Evolutionary conservation across 495 filamentous ascomycete species (phyloP), one percentile per base, ranked within the genome.

Genomic region (Hypoxylon lenormandii): DNA sequence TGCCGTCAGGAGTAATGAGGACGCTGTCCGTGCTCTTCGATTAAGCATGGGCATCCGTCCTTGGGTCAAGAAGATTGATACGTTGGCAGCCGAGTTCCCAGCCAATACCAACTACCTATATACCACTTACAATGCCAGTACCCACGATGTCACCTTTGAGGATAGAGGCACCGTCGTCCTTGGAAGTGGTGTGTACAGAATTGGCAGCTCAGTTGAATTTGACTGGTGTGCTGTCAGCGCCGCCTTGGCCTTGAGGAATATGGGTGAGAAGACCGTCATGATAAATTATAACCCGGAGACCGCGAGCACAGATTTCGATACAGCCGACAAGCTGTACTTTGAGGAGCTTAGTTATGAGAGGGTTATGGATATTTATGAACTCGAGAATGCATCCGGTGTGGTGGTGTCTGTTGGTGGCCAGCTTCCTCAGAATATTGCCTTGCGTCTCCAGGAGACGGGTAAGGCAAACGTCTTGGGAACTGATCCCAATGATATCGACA

Each of bases 211-310:
- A 19, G 94, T 98, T 58, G 94, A 98, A 79, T 98, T 98, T 76
- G 94, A 98, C 80, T 98, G 94, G 94, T 98, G 95, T 76, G 94
- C 94, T 59, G 94, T 97, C 67, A 97, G 94, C 74, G 92, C 92
- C 63, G 95, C 95, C 13, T 83, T 91, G 28, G 93, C 94, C 36
- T 84, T 97, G 66, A 87, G 88, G 67, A 81, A 89, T 52, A 94
- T 97, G 88, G 94, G 93, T 70, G 92, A 97, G 85, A 97, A 97
- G 86, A 98, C 94, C 16, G 90, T 96, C 58, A 96, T 98, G 93
- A 96, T 98, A 79, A 98, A 98, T 77, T 94, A 90, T 78, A 95
- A 96, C 78, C 93, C 93, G 0, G 94, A 97, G 78, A 97, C 94
- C 13, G 90, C 88, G 66, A 86, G 81, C 52, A 98, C 95, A 47